Evolutionary conservation across 169 alveolate genomes (phyloP).

Genomic region (Plasmodium gonderi): DNA sequence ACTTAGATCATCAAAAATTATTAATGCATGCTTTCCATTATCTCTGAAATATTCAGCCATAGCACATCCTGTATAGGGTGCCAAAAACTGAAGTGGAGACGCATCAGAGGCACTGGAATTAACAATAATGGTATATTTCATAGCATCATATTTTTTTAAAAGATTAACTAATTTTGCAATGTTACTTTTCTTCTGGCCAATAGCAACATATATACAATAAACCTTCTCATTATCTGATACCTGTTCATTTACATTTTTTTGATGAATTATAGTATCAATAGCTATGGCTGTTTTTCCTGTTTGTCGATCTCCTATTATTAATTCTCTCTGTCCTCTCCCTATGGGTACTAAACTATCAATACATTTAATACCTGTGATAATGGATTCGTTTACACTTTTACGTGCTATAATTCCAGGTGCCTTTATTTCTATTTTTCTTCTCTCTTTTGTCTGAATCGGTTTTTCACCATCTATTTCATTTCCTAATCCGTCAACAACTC

Average conservation of each 20-base stretch:
- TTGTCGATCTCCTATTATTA: slow-evolving; percentile 98
- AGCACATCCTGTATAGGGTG: slow-evolving; percentile 98
- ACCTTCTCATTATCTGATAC: slow-evolving; percentile 90
- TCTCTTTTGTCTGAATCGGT: slow-evolving; percentile 89
- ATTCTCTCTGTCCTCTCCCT: slow-evolving; percentile 99
- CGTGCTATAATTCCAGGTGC: slow-evolving; percentile 99
- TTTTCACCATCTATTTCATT: slow-evolving; percentile 97
- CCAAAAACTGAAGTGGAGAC: slow-evolving; percentile 98
- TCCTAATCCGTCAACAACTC: slow-evolving; percentile 98
- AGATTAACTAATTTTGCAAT: slow-evolving; percentile 93
- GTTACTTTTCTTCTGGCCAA: slow-evolving; percentile 97
- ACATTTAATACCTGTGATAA: slow-evolving; percentile 96
- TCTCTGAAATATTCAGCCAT: slow-evolving; percentile 98
- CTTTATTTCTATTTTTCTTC: slow-evolving; percentile 96
- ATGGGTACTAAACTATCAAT: slow-evolving; percentile 98
- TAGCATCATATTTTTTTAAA: slow-evolving; percentile 90
- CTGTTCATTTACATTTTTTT: slow-evolving; percentile 86
- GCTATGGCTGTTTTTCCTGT: slow-evolving; percentile 99
- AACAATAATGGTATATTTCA: slow-evolving; percentile 95
- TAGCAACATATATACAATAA: slow-evolving; percentile 98
- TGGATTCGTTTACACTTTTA: slow-evolving; percentile 97
- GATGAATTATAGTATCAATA: slow-evolving; percentile 95
- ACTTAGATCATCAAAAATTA: slow-evolving; percentile 97
- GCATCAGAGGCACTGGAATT: slow-evolving; percentile 99
- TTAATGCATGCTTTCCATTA: slow-evolving; percentile 96